These are phyloP conservation scores for Lonicera japonica DNA, from an alignment of 129 eudicot species.

Conservation along the genomic window DNA sequence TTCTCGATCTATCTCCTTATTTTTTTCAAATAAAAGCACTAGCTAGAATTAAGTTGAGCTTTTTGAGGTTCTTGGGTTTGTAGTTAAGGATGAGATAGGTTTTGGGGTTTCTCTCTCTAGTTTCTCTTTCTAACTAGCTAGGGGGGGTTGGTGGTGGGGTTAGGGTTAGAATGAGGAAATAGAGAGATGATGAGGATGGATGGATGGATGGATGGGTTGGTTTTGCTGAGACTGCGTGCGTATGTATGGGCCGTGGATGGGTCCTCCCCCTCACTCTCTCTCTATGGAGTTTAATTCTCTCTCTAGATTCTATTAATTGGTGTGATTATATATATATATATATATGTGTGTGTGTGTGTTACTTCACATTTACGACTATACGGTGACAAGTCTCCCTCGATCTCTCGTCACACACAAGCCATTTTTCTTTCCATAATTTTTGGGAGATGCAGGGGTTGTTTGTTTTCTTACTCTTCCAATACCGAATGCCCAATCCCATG, in stretches of 20 bases:
- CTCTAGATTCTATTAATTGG: neutral
- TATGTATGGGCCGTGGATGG: conserved; percentile 14
- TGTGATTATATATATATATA: too few relatives aligned
- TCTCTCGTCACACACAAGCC: too few relatives aligned
- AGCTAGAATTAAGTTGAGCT: neutral
- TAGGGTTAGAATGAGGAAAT: conserved; percentile 32
- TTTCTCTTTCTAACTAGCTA: neutral
- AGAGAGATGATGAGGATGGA: conserved; percentile 26
- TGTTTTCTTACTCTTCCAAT: too few relatives aligned
- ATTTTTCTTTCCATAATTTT: too few relatives aligned
- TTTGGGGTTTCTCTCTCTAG: conserved; percentile 14
- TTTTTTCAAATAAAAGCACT: neutral
- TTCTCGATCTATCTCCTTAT: neutral
- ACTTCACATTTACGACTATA: too few relatives aligned
- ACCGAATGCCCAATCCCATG: too few relatives aligned
- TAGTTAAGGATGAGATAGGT: conserved; percentile 7
- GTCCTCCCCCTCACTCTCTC: conserved; percentile 1
- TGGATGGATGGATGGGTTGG: too few relatives aligned
- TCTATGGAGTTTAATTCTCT: conserved; percentile 1
- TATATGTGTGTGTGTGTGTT: too few relatives aligned
- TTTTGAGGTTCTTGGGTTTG: conserved; percentile 12
- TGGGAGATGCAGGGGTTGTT: too few relatives aligned
- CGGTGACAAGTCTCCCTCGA: too few relatives aligned
- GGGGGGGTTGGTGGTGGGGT: conserved; percentile 16
- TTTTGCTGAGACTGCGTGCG: conserved; percentile 11